phyloP scores from a whole-genome alignment of 139 green algal species.

The Ostreobium quekettii region DNA sequence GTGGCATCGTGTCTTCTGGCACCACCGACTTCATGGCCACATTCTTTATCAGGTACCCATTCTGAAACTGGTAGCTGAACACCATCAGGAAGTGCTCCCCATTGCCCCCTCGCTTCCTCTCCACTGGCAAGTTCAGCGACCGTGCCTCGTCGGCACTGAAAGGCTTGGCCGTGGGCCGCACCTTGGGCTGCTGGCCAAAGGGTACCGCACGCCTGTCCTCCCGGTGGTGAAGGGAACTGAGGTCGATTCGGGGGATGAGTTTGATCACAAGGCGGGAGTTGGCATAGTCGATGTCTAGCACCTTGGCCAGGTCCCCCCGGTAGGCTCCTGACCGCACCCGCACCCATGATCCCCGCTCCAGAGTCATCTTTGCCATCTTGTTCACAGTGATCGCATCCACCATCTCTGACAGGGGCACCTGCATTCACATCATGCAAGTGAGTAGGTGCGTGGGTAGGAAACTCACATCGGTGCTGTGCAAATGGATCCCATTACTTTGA shows the following conservation, averaged over 20 bases:
- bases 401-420: constrained; percentile 92
- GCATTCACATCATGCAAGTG: no score
- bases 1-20: constrained; percentile 51
- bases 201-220: constrained; percentile 27
- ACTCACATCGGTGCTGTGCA: no score
- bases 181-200: constrained; percentile 51
- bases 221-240: neutral
- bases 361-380: constrained; percentile 30
- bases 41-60: constrained; percentile 73
- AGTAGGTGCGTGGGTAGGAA: no score
- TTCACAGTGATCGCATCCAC: constrained; percentile 75
- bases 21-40: constrained; percentile 63
- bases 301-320: constrained; percentile 85
- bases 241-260: constrained; percentile 22
- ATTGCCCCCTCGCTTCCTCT: constrained; percentile 28
- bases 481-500: no score
- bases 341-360: constrained; percentile 59
- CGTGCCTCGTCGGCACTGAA: constrained; percentile 59
- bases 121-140: constrained; percentile 28
- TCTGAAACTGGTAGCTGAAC: constrained; percentile 49
- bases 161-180: constrained; percentile 42
- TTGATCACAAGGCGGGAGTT: constrained; percentile 30
- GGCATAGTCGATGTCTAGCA: constrained; percentile 74
- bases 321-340: constrained; percentile 72
- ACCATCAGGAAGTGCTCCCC: constrained; percentile 26